These are phyloP conservation scores for Gossypium thurberi DNA, from an alignment of 345 rosid species.

Conservation along the genomic window DNA sequence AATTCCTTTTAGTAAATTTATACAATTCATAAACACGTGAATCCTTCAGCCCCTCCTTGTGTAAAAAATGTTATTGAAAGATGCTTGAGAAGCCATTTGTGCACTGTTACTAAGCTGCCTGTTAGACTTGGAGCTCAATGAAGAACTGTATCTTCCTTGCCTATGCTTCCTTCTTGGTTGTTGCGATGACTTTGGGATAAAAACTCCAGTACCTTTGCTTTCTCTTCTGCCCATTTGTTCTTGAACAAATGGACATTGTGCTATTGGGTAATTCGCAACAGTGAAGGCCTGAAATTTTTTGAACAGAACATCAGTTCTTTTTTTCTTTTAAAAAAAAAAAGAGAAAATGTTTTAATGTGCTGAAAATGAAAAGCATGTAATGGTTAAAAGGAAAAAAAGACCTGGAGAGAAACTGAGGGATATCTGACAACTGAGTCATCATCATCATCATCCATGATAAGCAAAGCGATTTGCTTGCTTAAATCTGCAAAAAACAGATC, in stretches of 20 bases:
- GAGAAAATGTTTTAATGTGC: neutral
- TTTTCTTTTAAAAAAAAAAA: neutral
- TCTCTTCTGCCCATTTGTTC: constrained; percentile 46
- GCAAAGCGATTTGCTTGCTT: constrained; percentile 84
- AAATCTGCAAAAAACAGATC: constrained; percentile 82
- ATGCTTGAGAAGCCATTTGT: constrained; percentile 27
- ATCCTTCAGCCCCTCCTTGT: constrained; percentile 25
- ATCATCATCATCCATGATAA: constrained; percentile 88
- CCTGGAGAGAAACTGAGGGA: constrained; percentile 70
- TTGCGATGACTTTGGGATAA: constrained; percentile 62
- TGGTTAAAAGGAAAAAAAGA: neutral
- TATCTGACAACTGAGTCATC: constrained; percentile 40
- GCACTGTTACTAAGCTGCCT: constrained; percentile 25
- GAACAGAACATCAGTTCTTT: no score
- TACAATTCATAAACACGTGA: neutral
- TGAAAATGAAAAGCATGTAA: neutral
- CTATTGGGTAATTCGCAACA: constrained; percentile 33
- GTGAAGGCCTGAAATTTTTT: constrained; percentile 34
- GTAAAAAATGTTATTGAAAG: constrained; percentile 26
- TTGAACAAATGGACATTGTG: constrained; percentile 33
- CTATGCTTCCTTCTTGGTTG: constrained; percentile 66
- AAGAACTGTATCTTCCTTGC: constrained; percentile 49
- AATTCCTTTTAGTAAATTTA: neutral
- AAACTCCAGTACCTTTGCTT: constrained; percentile 87
- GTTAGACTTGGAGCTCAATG: constrained; percentile 40